Evolutionary conservation across 352 stramenopile genomes (phyloP).

Genomic region (Globisporangium cederbergense): DNA sequence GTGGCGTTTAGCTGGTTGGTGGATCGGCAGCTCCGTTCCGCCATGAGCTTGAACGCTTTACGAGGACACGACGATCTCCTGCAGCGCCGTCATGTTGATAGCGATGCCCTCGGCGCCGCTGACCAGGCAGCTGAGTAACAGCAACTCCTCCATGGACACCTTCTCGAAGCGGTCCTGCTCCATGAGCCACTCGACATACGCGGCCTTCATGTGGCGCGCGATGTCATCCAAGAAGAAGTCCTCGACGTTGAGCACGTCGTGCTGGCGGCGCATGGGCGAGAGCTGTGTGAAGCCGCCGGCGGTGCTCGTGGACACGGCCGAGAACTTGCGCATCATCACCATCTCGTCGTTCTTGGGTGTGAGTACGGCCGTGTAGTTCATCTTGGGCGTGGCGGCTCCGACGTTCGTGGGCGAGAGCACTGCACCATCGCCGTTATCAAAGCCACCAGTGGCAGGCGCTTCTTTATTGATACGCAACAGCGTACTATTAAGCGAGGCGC

Average conservation of each 20-base stretch:
- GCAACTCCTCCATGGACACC: conserved; percentile 50
- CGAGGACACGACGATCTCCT: conserved; percentile 18
- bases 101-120: conserved; percentile 49
- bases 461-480: not conserved
- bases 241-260: conserved; percentile 44
- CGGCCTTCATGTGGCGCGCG: conserved; percentile 33
- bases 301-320: conserved; percentile 4
- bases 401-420: not conserved
- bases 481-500: not conserved
- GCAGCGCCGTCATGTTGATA: conserved; percentile 15
- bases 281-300: conserved; percentile 8
- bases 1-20: no score
- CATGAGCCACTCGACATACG: conserved; percentile 51
- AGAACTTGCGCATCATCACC: conserved; percentile 16
- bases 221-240: conserved; percentile 39
- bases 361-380: conserved; percentile 10
- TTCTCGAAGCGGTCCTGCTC: conserved; percentile 40
- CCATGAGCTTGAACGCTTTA: not conserved
- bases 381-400: conserved; percentile 2
- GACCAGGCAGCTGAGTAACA: conserved; percentile 50
- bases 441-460: not conserved
- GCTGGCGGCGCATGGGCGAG: conserved; percentile 31
- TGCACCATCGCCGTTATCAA: not conserved
- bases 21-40: no score
- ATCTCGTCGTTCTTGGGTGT: conserved; percentile 10